These are phyloP conservation scores for Alectoria sarmentosa DNA, from an alignment of 495 filamentous ascomycete genomes.

Conservation along the genomic window DNA sequence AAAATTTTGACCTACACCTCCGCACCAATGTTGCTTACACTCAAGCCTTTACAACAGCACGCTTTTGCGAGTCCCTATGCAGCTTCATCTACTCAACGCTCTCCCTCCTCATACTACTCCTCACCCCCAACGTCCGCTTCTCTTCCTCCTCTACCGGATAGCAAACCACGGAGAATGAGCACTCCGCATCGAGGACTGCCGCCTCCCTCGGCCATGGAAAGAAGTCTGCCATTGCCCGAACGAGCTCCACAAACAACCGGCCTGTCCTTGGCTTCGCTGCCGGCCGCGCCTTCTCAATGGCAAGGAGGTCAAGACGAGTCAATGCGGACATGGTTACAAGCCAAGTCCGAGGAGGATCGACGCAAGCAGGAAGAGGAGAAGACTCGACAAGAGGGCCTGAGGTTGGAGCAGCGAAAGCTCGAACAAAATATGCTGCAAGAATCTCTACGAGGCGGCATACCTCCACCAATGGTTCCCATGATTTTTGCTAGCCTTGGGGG, in stretches of 20 bases:
- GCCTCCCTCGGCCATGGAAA: slow-evolving; percentile 31
- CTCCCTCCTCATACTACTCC: slow-evolving; percentile 33
- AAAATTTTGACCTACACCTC: slow-evolving; percentile 7
- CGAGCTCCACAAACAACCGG: slow-evolving; percentile 33
- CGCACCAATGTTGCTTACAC: slow-evolving; percentile 38
- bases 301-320: slow-evolving; percentile 64
- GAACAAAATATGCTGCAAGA: slow-evolving; percentile 81
- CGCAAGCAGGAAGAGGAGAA: slow-evolving; percentile 82
- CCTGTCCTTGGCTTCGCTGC: slow-evolving; percentile 49
- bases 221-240: slow-evolving; percentile 31
- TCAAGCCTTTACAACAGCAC: slow-evolving; percentile 37
- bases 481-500: slow-evolving; percentile 80
- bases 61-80: slow-evolving; percentile 38
- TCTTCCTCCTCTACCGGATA: slow-evolving; percentile 25
- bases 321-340: slow-evolving; percentile 73
- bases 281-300: slow-evolving; percentile 64
- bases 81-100: slow-evolving; percentile 33
- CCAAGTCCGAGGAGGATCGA: slow-evolving; percentile 79
- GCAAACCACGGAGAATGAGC: slow-evolving; percentile 31
- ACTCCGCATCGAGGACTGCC: slow-evolving; percentile 35
- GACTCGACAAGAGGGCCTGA: slow-evolving; percentile 69
- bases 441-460: slow-evolving; percentile 71
- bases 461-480: slow-evolving; percentile 78
- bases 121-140: slow-evolving; percentile 26
- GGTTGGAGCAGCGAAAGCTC: slow-evolving; percentile 73